These are phyloP conservation scores for Syzygium malaccense DNA, from an alignment of 441 rosid species.

Conservation along the genomic window DNA sequence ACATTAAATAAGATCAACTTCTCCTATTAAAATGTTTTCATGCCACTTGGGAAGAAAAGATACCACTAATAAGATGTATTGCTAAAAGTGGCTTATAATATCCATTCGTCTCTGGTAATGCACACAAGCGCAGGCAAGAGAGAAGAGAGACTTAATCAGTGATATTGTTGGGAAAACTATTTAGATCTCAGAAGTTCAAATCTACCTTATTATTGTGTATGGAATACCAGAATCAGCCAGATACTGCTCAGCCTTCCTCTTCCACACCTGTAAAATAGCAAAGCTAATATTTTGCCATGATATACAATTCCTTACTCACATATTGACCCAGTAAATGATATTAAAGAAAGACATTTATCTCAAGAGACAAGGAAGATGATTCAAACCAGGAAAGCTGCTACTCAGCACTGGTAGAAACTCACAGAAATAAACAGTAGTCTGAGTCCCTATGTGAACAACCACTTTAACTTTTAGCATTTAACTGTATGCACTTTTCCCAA, in stretches of 20 bases:
- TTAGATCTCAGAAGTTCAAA: background rate
- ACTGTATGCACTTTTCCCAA: background rate
- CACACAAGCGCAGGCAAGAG: background rate
- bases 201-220: slow-evolving; percentile 85
- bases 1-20: background rate
- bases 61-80: background rate
- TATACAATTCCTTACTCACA: background rate
- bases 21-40: background rate
- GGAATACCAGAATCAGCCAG: slow-evolving; percentile 91
- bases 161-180: background rate
- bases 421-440: background rate
- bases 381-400: background rate
- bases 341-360: background rate
- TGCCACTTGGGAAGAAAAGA: background rate
- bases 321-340: background rate
- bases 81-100: background rate
- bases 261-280: slow-evolving; percentile 60
- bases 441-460: background rate
- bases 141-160: background rate
- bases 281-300: background rate
- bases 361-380: background rate
- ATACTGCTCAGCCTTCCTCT: slow-evolving; percentile 98
- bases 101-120: background rate
- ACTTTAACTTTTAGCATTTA: background rate
- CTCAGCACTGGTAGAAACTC: background rate